phyloP scores from a whole-genome alignment of 2,329 filamentous ascomycete species.

The Exophiala alcalophila region DNA sequence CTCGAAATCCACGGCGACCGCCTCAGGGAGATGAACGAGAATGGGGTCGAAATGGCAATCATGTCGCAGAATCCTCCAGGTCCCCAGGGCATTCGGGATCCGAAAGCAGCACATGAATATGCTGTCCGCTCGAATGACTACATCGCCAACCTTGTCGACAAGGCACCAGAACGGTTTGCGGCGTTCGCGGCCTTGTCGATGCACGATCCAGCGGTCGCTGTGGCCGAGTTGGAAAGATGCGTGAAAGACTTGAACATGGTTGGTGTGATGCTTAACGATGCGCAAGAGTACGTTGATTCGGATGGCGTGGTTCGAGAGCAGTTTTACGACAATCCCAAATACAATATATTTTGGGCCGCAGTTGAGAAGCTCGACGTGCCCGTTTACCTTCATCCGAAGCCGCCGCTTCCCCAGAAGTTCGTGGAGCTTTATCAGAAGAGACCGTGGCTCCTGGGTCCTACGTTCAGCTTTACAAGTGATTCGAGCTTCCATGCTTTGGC shows the following conservation, averaged over 20 bases:
- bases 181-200: constrained; percentile 43
- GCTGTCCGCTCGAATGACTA: constrained; percentile 30
- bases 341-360: constrained; percentile 43
- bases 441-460: constrained; percentile 26
- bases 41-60: constrained; percentile 31
- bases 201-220: constrained; percentile 40
- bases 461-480: constrained; percentile 26
- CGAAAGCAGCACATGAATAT: constrained; percentile 24
- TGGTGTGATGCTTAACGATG: constrained; percentile 18
- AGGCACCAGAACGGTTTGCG: constrained; percentile 43
- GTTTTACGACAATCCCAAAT: constrained; percentile 57
- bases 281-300: constrained; percentile 5
- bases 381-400: constrained; percentile 28
- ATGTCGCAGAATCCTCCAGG: constrained; percentile 30
- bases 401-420: constrained; percentile 6
- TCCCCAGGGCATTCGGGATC: constrained; percentile 28
- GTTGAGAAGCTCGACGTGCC: constrained; percentile 22
- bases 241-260: constrained; percentile 40
- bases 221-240: constrained; percentile 42
- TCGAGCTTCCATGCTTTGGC: constrained; percentile 17
- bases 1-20: constrained; percentile 15
- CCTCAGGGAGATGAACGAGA: constrained; percentile 23
- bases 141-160: constrained; percentile 24
- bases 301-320: constrained; percentile 1
- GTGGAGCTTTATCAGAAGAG: constrained; percentile 18